Evolutionary conservation across 208 protist species (phyloP), one percentile per base, ranked within the genome.

Genomic region (Wallacemonas collosoma): DNA sequence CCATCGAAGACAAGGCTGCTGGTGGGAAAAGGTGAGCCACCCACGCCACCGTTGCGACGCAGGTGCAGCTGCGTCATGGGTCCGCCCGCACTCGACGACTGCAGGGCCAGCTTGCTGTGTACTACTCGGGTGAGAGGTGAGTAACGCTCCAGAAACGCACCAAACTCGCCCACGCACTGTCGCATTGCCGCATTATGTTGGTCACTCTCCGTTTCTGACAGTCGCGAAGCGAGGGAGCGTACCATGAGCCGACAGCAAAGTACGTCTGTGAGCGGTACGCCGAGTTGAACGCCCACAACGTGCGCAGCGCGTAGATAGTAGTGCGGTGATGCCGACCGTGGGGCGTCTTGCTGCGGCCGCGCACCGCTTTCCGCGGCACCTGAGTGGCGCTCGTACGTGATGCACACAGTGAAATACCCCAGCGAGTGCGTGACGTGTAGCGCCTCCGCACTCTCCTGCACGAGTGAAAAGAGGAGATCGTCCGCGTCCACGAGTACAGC

Each of bases 41-140:
- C 83, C 36, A 74, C 72, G 15, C 79, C 82, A n/a, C 86, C 84
- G 11, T 85, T 71, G 39, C 76, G 77, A 15, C 90, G 75, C 55
- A 95, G 75, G 70, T 95, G 90, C 79, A 83, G 73, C 68, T 92
- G 86, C 38, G 87, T 88, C 61, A 85, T 86, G 6, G 86, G 82
- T 3, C 88, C 86, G 0, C 71, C 76, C 11, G 79, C 58, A 11
- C 69, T 58, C 1, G 82, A 80, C 8, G 87, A 89, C 72, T 91
- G 85, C 14, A 92, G 74, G 43, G 90, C 76, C 77, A 93, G 82
- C 57, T 81, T 85, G 44, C 80, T 81, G 40, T 86, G 80, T 6
- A 75, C 83, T 2, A 66, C 65, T 6, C 76, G 72, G n/a, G 79
- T 91, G 43, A 95, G 73, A 0, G 87, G 77, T 45, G 87, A 87